A percentile compares a stretch with the other conserved stretches of the same genome.
Evolutionary conservation across 1,139 yeast genomes (phyloP).

Genomic region (Pichia sp.): DNA sequence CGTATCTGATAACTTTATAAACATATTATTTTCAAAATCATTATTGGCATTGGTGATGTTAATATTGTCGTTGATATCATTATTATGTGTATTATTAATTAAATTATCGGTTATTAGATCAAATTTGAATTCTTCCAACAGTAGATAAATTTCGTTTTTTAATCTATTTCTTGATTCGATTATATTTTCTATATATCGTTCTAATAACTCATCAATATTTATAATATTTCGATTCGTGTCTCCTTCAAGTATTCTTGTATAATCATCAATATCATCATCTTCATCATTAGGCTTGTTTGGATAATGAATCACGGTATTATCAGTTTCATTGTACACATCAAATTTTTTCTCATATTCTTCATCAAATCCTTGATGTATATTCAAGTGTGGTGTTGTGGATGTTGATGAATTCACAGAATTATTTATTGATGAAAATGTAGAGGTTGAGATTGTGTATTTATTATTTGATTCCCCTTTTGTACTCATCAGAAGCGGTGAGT

Average conservation of each 20-base stretch:
- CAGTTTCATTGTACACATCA: conserved; percentile 1
- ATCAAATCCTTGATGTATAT: background rate
- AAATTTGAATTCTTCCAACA: conserved; percentile 25
- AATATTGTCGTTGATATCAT: background rate
- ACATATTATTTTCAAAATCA: conserved; percentile 4
- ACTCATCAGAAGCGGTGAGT: background rate
- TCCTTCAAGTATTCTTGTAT: conserved; percentile 2
- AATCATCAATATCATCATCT: background rate
- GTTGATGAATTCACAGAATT: background rate
- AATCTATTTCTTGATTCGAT: background rate
- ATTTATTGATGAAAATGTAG: conserved; percentile 1
- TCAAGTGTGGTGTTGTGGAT: conserved; percentile 3
- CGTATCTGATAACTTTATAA: conserved; percentile 14
- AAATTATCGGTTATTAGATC: conserved; percentile 23
- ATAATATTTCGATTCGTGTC: background rate
- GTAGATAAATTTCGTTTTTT: conserved; percentile 6
- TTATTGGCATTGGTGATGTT: background rate
- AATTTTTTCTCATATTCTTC: background rate
- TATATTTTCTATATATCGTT: background rate
- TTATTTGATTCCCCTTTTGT: background rate
- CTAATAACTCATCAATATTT: background rate
- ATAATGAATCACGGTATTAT: conserved; percentile 9
- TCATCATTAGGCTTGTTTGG: background rate
- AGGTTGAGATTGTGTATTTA: background rate
- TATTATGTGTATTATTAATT: background rate